These are phyloP conservation scores for Plasmodium blacklocki DNA, from an alignment of 169 alveolate species.

Conservation along the genomic window DNA sequence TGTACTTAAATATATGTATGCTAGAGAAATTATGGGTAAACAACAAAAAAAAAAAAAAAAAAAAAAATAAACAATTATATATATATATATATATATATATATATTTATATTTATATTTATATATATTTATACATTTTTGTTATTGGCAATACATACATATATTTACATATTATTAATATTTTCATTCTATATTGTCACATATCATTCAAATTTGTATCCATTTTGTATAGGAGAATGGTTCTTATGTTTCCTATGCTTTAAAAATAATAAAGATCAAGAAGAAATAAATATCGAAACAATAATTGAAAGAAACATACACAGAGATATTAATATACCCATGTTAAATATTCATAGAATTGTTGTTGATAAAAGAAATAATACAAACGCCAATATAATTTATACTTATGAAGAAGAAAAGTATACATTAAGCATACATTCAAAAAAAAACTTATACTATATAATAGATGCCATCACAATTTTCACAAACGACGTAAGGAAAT, in stretches of 20 bases:
- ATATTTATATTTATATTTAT: neutral
- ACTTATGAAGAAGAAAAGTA: slow-evolving; percentile 64
- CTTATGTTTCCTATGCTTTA: slow-evolving; percentile 70
- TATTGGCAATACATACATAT: too few relatives aligned
- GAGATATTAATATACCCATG: slow-evolving; percentile 74
- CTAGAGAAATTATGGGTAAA: slow-evolving; percentile 73
- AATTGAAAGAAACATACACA: slow-evolving; percentile 72
- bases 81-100: neutral
- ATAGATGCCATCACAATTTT: slow-evolving; percentile 77
- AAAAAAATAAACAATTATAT: too few relatives aligned
- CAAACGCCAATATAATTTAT: slow-evolving; percentile 70
- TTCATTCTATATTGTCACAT: neutral
- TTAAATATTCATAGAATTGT: slow-evolving; percentile 65
- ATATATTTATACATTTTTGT: too few relatives aligned
- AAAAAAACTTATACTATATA: slow-evolving; percentile 45
- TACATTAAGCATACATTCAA: slow-evolving; percentile 60
- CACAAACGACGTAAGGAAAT: slow-evolving; percentile 62
- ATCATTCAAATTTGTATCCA: neutral
- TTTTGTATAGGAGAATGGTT: slow-evolving; percentile 72
- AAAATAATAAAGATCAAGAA: slow-evolving; percentile 42
- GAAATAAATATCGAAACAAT: slow-evolving; percentile 67
- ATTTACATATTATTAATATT: neutral
- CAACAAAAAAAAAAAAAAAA: too few relatives aligned
- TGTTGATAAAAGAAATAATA: slow-evolving; percentile 51
- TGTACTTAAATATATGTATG: slow-evolving; percentile 71